Conservation (phyloP, 495 filamentous ascomycete species). For the Saxophila tyrrhenica region DNA sequence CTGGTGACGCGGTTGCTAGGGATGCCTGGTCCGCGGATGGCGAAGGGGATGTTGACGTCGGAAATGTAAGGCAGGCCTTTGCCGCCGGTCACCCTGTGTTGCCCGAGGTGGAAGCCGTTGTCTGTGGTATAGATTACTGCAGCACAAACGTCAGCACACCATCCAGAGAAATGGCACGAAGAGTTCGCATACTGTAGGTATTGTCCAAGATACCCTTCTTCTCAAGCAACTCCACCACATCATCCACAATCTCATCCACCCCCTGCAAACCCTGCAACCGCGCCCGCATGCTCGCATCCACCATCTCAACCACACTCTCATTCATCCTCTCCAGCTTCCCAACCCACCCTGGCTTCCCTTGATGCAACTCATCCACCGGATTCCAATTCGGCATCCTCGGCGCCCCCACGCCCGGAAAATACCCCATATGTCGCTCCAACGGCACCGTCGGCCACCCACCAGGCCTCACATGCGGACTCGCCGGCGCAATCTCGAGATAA, state of each 20-base stretch:
- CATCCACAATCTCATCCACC: conserved; percentile 58
- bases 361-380: conserved; percentile 16
- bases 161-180: neutral
- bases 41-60: conserved; percentile 59
- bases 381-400: conserved; percentile 40
- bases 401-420: conserved; percentile 36
- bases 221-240: conserved; percentile 41
- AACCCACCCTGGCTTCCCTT: conserved; percentile 52
- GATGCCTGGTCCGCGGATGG: conserved; percentile 27
- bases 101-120: conserved; percentile 64
- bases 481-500: conserved; percentile 53
- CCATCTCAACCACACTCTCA: conserved; percentile 44
- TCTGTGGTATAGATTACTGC: conserved; percentile 54
- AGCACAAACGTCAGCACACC: neutral
- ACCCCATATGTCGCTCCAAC: conserved; percentile 29
- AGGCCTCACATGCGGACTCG: conserved; percentile 44
- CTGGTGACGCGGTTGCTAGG: conserved; percentile 26
- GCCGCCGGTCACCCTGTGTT: conserved; percentile 57
- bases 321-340: conserved; percentile 38
- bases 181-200: conserved; percentile 35
- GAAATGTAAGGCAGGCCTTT: conserved; percentile 61
- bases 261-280: conserved; percentile 51
- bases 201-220: conserved; percentile 44
- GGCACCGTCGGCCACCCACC: conserved; percentile 7
- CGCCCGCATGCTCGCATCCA: conserved; percentile 54